Base-by-base conservation (phyloP, 2,329 filamentous ascomycete genomes). In the Aspergillus puulaauensis region DNA sequence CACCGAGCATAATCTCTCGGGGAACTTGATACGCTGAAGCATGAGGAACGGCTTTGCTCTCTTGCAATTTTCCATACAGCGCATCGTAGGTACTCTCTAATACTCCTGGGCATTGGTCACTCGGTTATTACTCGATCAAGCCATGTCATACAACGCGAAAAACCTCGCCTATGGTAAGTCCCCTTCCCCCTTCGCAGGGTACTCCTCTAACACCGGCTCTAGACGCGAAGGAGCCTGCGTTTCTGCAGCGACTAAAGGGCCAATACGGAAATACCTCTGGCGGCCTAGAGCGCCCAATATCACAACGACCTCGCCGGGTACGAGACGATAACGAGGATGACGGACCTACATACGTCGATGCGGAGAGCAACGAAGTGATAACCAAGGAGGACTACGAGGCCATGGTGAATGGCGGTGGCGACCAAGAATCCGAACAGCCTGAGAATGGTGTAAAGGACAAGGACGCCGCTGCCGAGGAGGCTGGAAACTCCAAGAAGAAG, bases 211-310 rank as follows among this genome's bases (percentile, higher is more conserved):
- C 35, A 31, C 27, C 46, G 15, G 21, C 8, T 39, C 59, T 27
- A 77, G 76, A 78, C 39, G 70, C 73, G 45, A 75, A 76, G 11
- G 73, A 79, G 60, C 77, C 77, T 17, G 68, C 73, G 3, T 79
- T 79, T 54, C 64, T 79, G 24, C 75, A 73, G 52, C 75, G 67
- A 58, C 69, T 79, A n/a, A 71, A 69, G 52, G 67, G 66, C 48
- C 69, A 78, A 47, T 75, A 75, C 54, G 72, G 72, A 21, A 67
- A 66, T 57, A 68, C 67, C 27, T 65, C 68, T 19, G 66, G 70
- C 57, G 75, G 74, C 45, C 69, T 76, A 19, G 71, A 76, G 59
- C 69, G 70, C 53, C 73, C 74, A 35, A 63, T 68, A 46, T 66
- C 68, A 19, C 73, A 73, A 35, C 56, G 56, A 44, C 73, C 75